Evolutionary conservation across 2,329 filamentous ascomycete species (phyloP).

Genomic region (Monosporascus sp.): DNA sequence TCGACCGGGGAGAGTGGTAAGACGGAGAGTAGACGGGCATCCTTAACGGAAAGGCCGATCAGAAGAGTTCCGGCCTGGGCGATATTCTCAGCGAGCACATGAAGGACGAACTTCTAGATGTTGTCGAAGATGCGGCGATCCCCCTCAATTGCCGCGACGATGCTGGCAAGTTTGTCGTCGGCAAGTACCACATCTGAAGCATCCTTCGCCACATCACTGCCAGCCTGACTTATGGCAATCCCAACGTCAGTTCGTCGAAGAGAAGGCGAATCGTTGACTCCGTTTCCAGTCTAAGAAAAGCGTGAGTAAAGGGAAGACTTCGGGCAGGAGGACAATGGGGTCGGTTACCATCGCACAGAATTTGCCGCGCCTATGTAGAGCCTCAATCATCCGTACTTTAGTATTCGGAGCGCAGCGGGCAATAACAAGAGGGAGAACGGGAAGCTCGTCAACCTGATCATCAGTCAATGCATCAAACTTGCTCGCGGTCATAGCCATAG

Average conservation of each 20-base stretch:
- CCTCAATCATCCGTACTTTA: slow-evolving; percentile 71
- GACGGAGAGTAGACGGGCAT: slow-evolving; percentile 57
- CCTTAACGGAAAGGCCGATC: slow-evolving; percentile 69
- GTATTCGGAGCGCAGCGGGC: slow-evolving; percentile 65
- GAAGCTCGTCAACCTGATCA: slow-evolving; percentile 58
- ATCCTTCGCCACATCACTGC: slow-evolving; percentile 59
- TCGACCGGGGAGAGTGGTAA: slow-evolving; percentile 72
- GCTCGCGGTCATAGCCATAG: slow-evolving; percentile 59
- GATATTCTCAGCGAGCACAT: slow-evolving; percentile 65
- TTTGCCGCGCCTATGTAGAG: slow-evolving; percentile 58
- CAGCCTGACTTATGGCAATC: slow-evolving; percentile 57
- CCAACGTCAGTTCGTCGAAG: slow-evolving; percentile 66
- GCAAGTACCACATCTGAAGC: slow-evolving; percentile 65
- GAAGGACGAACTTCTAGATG: slow-evolving; percentile 70
- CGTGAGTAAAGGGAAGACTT: too few relatives aligned
- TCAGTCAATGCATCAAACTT: slow-evolving; percentile 61
- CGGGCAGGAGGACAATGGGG: background rate
- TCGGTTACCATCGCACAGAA: slow-evolving; percentile 59
- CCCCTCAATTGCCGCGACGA: slow-evolving; percentile 66
- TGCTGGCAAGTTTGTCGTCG: slow-evolving; percentile 70
- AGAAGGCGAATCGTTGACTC: slow-evolving; percentile 69
- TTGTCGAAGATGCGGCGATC: slow-evolving; percentile 70
- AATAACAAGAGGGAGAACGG: slow-evolving; percentile 62
- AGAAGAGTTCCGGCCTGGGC: slow-evolving; percentile 66
- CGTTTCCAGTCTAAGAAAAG: slow-evolving; percentile 54